phyloP scores from a whole-genome alignment of 1,284 basidiomycete genomes.

The Inonotus obliquus region DNA sequence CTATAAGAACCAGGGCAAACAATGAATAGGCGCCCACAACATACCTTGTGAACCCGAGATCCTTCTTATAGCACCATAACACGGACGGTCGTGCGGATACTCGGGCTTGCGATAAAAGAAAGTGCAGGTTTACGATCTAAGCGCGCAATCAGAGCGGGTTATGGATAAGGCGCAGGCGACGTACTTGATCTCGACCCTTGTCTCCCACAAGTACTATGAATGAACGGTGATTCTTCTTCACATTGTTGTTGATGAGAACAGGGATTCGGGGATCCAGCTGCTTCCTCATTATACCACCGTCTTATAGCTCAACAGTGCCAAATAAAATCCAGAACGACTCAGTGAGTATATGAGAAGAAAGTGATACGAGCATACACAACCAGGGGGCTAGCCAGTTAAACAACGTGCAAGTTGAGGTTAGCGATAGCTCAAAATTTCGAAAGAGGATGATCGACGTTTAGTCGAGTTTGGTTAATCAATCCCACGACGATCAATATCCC shows the following conservation, averaged over 20 bases:
- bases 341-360: too few relatives aligned
- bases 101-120: conserved; percentile 86
- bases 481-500: neutral
- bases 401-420: neutral
- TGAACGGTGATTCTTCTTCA: conserved; percentile 87
- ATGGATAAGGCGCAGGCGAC: conserved; percentile 20
- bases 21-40: conserved; percentile 23
- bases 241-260: conserved; percentile 90
- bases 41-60: conserved; percentile 88
- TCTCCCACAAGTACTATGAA: conserved; percentile 98
- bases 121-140: conserved; percentile 94
- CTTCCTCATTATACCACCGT: conserved; percentile 57
- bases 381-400: too few relatives aligned
- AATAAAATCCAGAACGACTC: neutral
- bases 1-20: neutral
- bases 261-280: conserved; percentile 91
- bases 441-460: neutral
- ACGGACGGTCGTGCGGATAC: conserved; percentile 88
- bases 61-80: conserved; percentile 97
- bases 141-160: neutral
- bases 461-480: neutral
- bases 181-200: conserved; percentile 86
- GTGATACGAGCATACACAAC: too few relatives aligned
- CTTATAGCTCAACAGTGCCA: neutral
- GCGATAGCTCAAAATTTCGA: neutral